Evolutionary conservation across 139 green algal species (phyloP).

Genomic region (Zygnema circumcarinatum): DNA sequence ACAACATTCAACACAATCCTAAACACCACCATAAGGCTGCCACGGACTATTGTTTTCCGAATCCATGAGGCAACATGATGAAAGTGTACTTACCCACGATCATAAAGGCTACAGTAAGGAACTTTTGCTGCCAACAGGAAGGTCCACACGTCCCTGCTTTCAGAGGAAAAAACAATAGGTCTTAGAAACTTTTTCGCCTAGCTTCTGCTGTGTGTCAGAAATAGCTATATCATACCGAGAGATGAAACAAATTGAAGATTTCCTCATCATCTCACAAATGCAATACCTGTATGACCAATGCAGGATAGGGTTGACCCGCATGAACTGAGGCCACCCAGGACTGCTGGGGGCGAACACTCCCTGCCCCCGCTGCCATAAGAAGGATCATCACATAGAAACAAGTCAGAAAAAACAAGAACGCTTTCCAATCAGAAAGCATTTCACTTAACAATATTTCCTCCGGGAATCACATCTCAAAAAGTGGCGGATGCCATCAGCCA

Average conservation of each 20-base stretch:
- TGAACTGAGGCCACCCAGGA: conserved; percentile 92
- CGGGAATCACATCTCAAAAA: neutral
- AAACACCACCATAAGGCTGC: too few species aligned
- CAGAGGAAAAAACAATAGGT: too few species aligned
- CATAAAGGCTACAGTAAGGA: conserved; percentile 89
- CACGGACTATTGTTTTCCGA: too few species aligned
- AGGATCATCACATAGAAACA: neutral
- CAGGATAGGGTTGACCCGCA: conserved; percentile 98
- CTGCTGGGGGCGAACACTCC: conserved; percentile 82
- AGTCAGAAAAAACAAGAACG: neutral
- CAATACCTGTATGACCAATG: too few species aligned
- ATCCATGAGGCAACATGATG: too few species aligned
- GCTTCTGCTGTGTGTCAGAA: too few species aligned
- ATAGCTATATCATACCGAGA: too few species aligned
- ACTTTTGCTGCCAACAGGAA: conserved; percentile 74
- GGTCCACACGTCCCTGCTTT: conserved; percentile 76
- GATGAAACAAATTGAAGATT: too few species aligned
- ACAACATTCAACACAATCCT: too few species aligned
- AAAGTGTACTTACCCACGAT: conserved; percentile 78
- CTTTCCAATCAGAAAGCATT: neutral
- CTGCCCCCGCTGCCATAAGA: conserved; percentile 45
- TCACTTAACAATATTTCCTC: neutral
- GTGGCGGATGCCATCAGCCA: neutral
- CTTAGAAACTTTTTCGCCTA: too few species aligned
- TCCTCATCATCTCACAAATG: too few species aligned